These are phyloP conservation scores for Botryotinia globosa DNA, from an alignment of 2,329 filamentous ascomycete species.

Conservation along the genomic window DNA sequence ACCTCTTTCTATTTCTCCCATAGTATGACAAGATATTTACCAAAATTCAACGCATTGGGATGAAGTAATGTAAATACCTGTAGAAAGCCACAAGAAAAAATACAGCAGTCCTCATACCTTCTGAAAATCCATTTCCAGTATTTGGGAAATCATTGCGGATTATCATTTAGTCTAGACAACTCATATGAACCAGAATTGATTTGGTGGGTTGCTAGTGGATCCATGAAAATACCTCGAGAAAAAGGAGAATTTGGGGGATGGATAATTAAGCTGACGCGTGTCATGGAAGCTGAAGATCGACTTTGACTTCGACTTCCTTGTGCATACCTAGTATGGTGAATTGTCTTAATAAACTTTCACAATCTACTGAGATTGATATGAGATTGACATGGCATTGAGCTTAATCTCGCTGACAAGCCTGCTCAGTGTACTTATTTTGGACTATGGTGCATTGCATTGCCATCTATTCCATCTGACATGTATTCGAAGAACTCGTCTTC, in stretches of 20 bases:
- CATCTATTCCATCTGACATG: neutral
- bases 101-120: neutral
- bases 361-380: conserved; percentile 4
- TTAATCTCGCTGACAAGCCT: neutral
- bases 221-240: neutral
- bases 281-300: neutral
- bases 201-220: neutral
- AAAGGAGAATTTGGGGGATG: neutral
- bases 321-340: neutral
- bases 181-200: neutral
- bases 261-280: conserved; percentile 7
- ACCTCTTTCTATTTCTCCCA: neutral
- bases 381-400: neutral
- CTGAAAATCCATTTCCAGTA: neutral
- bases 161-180: neutral
- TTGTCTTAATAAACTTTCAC: neutral
- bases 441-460: neutral
- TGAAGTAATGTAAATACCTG: neutral
- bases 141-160: neutral
- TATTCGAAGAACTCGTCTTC: neutral
- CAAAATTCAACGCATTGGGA: neutral
- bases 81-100: neutral
- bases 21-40: neutral
- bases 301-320: neutral
- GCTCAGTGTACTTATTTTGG: neutral